Conservation (phyloP, 768 basidiomycete genomes). For the Lyophyllum atratum region DNA sequence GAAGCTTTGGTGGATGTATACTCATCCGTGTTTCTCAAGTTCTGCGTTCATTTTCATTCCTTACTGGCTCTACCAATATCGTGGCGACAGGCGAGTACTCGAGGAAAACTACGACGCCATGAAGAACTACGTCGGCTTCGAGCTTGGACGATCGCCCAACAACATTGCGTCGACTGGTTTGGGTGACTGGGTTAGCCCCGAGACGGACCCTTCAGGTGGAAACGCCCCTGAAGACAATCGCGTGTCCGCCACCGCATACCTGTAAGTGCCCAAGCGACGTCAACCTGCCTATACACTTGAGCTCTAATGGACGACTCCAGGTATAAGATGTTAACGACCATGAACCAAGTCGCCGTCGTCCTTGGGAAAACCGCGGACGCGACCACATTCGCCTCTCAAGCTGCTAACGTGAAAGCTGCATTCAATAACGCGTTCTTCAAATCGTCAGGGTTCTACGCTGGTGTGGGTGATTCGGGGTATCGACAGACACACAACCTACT, state of each 20-base stretch:
- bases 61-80: conserved; percentile 30
- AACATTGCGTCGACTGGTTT: conserved; percentile 26
- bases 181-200: conserved; percentile 47
- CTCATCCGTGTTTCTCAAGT: conserved; percentile 6
- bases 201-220: conserved; percentile 38
- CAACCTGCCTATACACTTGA: neutral
- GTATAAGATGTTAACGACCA: conserved; percentile 28
- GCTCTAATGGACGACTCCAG: conserved; percentile 21
- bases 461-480: conserved; percentile 28
- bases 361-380: conserved; percentile 25
- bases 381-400: conserved; percentile 23
- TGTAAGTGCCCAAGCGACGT: conserved; percentile 18
- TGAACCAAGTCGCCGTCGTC: conserved; percentile 24
- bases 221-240: conserved; percentile 31
- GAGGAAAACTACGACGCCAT: conserved; percentile 27
- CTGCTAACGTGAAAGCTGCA: conserved; percentile 24
- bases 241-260: conserved; percentile 29
- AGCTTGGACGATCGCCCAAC: conserved; percentile 28
- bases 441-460: conserved; percentile 22
- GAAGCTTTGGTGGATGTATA: neutral
- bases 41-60: conserved; percentile 31
- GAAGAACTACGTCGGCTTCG: conserved; percentile 30
- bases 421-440: conserved; percentile 29
- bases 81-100: conserved; percentile 27
- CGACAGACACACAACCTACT: conserved; percentile 32